Conservation (phyloP, 1,284 basidiomycete species). For the Vanrija sp. region DNA sequence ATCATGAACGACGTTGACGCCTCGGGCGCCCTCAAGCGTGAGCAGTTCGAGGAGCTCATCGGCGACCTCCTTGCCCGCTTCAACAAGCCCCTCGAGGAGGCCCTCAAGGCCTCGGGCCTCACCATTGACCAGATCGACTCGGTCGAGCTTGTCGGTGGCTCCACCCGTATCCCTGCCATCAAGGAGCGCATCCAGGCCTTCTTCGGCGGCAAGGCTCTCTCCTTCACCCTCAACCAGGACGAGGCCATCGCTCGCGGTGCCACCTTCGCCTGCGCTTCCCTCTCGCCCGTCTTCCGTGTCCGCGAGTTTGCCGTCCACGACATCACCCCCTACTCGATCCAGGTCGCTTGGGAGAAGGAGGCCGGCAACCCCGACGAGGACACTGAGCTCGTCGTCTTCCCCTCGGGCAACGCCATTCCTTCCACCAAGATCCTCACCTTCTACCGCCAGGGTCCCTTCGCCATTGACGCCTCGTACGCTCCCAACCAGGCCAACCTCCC, state of each 20-base stretch:
- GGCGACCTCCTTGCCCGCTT: constrained; percentile 58
- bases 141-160: constrained; percentile 66
- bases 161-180: constrained; percentile 65
- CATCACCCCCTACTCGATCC: constrained; percentile 78
- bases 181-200: constrained; percentile 62
- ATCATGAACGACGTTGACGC: constrained; percentile 86
- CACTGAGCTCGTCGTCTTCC: constrained; percentile 82
- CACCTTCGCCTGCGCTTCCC: constrained; percentile 88
- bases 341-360: constrained; percentile 74
- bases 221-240: constrained; percentile 88
- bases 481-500: constrained; percentile 63
- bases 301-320: constrained; percentile 85
- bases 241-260: constrained; percentile 90
- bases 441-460: constrained; percentile 80
- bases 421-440: constrained; percentile 94
- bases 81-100: constrained; percentile 56
- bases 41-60: constrained; percentile 59
- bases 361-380: constrained; percentile 77
- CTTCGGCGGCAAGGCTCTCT: constrained; percentile 67
- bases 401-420: constrained; percentile 72
- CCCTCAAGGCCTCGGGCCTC: constrained; percentile 59
- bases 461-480: constrained; percentile 76
- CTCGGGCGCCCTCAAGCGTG: constrained; percentile 58
- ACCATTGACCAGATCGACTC: constrained; percentile 60
- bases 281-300: constrained; percentile 92